A percentile compares a stretch with the other conserved stretches of the same genome.
Evolutionary conservation across 306 rosid species (phyloP).

Genomic region (Ammopiptanthus mongolicus): DNA sequence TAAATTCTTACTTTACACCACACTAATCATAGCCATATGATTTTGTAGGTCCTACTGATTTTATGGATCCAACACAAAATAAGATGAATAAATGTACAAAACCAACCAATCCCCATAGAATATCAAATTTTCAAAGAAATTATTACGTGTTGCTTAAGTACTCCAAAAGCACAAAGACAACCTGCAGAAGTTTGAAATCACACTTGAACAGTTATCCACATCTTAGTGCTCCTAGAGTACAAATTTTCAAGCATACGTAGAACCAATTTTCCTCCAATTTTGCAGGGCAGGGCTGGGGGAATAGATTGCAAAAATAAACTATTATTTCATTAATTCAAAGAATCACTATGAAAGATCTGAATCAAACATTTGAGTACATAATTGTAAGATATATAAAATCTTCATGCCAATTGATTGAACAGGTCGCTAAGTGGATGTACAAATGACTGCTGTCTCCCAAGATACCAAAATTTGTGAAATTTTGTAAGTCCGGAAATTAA

Average conservation of each 20-base stretch:
- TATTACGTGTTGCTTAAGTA: neutral
- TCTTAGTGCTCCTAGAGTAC: neutral
- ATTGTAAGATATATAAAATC: conserved; percentile 21
- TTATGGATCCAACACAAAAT: neutral
- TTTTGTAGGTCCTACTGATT: too few relatives aligned
- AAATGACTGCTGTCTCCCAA: conserved; percentile 28
- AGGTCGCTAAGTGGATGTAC: conserved; percentile 47
- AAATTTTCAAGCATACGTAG: neutral
- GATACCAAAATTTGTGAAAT: conserved; percentile 41
- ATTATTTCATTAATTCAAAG: conserved; percentile 49
- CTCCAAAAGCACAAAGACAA: neutral
- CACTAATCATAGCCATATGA: too few relatives aligned
- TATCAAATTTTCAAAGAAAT: neutral
- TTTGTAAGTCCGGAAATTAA: conserved; percentile 23
- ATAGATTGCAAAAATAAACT: conserved; percentile 7
- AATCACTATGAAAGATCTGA: conserved; percentile 37
- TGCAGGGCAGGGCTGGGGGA: neutral
- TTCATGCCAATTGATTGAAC: conserved; percentile 19
- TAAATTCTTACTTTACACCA: neutral
- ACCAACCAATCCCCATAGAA: neutral
- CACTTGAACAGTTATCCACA: neutral
- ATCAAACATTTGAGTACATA: conserved; percentile 32
- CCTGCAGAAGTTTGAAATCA: neutral
- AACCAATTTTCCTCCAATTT: neutral
- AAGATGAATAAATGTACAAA: neutral